Conservation (phyloP, 2,329 filamentous ascomycete species). For the Fusarium bactridioides region DNA sequence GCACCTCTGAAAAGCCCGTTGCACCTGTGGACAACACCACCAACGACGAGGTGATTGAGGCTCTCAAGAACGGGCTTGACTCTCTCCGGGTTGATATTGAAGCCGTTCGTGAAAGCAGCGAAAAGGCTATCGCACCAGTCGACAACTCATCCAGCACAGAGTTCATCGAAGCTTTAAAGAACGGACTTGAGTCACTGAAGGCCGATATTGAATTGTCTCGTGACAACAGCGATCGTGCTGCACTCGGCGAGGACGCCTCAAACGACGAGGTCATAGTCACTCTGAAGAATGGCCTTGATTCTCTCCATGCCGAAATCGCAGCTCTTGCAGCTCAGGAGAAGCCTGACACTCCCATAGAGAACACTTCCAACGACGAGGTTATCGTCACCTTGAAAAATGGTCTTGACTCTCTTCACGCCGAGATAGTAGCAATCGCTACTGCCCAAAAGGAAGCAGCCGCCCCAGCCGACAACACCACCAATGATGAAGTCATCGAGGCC, state of each 20-base stretch:
- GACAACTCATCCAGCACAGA: slow-evolving; percentile 27
- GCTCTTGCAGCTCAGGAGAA: slow-evolving; percentile 67
- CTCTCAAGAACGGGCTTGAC: slow-evolving; percentile 30
- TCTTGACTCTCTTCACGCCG: slow-evolving; percentile 72
- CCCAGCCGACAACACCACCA: slow-evolving; percentile 23
- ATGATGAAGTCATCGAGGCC: slow-evolving; percentile 33
- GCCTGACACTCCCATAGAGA: slow-evolving; percentile 15
- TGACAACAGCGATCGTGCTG: slow-evolving; percentile 64
- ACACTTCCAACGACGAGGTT: slow-evolving; percentile 73
- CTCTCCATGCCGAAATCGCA: slow-evolving; percentile 73
- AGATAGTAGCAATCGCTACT: slow-evolving; percentile 76
- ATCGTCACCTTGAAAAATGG: slow-evolving; percentile 85
- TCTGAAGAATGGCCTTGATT: slow-evolving; percentile 78
- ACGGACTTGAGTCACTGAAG: slow-evolving; percentile 33
- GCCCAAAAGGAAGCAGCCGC: slow-evolving; percentile 54
- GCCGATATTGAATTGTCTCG: slow-evolving; percentile 56
- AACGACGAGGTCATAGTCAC: slow-evolving; percentile 87
- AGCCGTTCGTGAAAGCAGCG: slow-evolving; percentile 69
- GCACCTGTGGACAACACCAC: slow-evolving; percentile 18
- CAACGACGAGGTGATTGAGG: slow-evolving; percentile 33
- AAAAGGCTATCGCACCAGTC: slow-evolving; percentile 37
- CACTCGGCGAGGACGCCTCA: slow-evolving; percentile 71
- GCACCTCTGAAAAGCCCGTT: slow-evolving; percentile 58
- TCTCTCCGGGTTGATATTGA: slow-evolving; percentile 30
- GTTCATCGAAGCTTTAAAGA: slow-evolving; percentile 33